These are phyloP conservation scores for Alternaria gaisen DNA, from an alignment of 2,329 filamentous ascomycete species.

Conservation along the genomic window DNA sequence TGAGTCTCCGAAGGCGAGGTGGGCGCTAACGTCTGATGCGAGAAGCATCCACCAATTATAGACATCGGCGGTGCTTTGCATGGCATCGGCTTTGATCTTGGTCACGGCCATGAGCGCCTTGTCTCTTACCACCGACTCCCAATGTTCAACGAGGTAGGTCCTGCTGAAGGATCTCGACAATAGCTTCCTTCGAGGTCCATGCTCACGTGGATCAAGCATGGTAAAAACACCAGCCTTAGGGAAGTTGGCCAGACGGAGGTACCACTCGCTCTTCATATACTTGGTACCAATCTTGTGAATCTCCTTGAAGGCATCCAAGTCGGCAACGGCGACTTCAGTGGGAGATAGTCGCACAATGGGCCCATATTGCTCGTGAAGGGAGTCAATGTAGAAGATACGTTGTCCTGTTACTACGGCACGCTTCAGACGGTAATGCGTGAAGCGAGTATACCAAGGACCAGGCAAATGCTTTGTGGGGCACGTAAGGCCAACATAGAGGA, in stretches of 20 bases:
- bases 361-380: conserved; percentile 47
- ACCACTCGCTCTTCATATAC: conserved; percentile 43
- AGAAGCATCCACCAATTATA: conserved; percentile 53
- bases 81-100: conserved; percentile 41
- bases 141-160: conserved; percentile 47
- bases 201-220: conserved; percentile 47
- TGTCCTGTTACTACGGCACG: conserved; percentile 49
- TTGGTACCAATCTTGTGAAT: conserved; percentile 44
- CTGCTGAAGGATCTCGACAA: conserved; percentile 50
- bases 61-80: conserved; percentile 41
- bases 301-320: conserved; percentile 39
- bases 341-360: conserved; percentile 45
- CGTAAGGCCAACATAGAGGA: conserved; percentile 34
- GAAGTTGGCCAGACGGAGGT: conserved; percentile 34
- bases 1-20: conserved; percentile 52
- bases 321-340: conserved; percentile 41
- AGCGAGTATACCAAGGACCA: conserved; percentile 45
- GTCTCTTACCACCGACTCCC: conserved; percentile 48
- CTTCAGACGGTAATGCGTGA: conserved; percentile 50
- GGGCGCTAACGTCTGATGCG: conserved; percentile 50
- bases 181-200: conserved; percentile 47
- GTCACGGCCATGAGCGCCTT: conserved; percentile 44
- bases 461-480: conserved; percentile 40
- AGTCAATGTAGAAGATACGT: conserved; percentile 52
- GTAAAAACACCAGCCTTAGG: conserved; percentile 48